A percentile compares a stretch with the other conserved stretches of the same genome.
phyloP scores from a whole-genome alignment of 2,329 filamentous ascomycete genomes.

The Ascomycota sp. region DNA sequence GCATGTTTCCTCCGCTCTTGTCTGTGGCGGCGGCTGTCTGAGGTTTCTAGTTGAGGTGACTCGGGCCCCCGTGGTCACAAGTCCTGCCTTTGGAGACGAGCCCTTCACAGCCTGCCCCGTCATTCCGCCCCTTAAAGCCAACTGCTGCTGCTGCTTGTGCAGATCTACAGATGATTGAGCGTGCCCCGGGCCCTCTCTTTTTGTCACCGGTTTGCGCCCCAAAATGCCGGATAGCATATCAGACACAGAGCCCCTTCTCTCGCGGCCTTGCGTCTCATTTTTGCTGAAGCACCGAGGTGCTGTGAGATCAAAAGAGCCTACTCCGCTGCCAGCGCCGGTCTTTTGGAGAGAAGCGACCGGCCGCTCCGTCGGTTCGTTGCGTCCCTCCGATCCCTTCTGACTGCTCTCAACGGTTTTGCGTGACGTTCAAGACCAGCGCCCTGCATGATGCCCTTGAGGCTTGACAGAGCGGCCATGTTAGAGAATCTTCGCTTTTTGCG shows the following conservation, averaged over 20 bases:
- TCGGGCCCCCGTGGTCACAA: no score
- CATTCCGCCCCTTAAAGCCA: no score
- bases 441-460: slow-evolving; percentile 10
- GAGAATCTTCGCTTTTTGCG: slow-evolving; percentile 29
- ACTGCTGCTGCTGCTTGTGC: not conserved
- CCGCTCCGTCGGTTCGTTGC: no score
- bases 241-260: slow-evolving; percentile 11
- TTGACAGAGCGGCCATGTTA: slow-evolving; percentile 12
- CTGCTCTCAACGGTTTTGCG: not conserved
- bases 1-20: no score
- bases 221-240: slow-evolving; percentile 11
- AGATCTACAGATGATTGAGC: not conserved
- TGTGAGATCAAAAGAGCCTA: slow-evolving; percentile 4
- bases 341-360: slow-evolving; percentile 3
- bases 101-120: no score
- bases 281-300: slow-evolving; percentile 3
- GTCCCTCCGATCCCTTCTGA: no score
- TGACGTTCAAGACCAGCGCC: slow-evolving; percentile 5
- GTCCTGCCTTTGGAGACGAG: no score
- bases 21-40: no score
- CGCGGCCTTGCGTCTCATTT: slow-evolving; percentile 5
- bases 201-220: slow-evolving; percentile 5
- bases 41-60: no score
- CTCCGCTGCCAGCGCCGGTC: slow-evolving; percentile 7
- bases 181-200: slow-evolving; percentile 2